A percentile compares a stretch with the other conserved stretches of the same genome.
phyloP scores from a whole-genome alignment of 2,329 filamentous ascomycete genomes.

The Phialemonium atrogriseum region DNA sequence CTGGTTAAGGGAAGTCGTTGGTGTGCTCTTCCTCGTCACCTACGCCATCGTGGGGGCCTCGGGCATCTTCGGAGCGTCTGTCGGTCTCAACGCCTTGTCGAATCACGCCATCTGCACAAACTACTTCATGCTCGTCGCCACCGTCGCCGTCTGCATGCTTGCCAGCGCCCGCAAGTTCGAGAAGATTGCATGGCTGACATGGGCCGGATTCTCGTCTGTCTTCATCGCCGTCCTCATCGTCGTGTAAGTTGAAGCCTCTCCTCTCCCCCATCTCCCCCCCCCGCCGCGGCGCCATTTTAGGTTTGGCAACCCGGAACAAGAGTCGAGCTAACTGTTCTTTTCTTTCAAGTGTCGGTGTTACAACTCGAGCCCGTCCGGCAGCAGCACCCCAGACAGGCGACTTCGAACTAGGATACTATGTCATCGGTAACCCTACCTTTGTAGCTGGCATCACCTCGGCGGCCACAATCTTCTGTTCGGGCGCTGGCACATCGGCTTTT shows the following conservation, averaged over 20 bases:
- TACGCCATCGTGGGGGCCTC: conserved; percentile 48
- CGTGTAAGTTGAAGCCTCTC: conserved; percentile 25
- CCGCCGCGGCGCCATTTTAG: no score
- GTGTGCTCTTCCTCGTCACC: conserved; percentile 47
- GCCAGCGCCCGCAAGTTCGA: conserved; percentile 50
- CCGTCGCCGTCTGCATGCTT: conserved; percentile 36
- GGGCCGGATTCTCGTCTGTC: conserved; percentile 50
- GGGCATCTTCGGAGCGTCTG: conserved; percentile 51
- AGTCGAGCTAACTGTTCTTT: background rate
- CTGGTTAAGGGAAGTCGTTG: conserved; percentile 42
- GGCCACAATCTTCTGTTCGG: conserved; percentile 51
- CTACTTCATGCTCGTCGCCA: conserved; percentile 46
- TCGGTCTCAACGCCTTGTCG: conserved; percentile 51
- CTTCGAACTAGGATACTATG: conserved; percentile 2
- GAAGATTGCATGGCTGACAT: conserved; percentile 54
- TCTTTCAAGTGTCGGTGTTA: conserved; percentile 40
- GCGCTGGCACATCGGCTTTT: conserved; percentile 51
- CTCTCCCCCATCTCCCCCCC: background rate
- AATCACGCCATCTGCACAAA: conserved; percentile 51
- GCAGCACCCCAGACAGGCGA: conserved; percentile 48
- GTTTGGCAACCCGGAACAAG: no score
- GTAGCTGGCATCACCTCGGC: conserved; percentile 49
- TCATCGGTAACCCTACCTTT: conserved; percentile 38
- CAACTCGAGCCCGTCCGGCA: conserved; percentile 46
- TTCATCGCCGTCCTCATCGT: conserved; percentile 50